Evolutionary conservation across 768 basidiomycete species (phyloP).

Genomic region (Xerocomus spinulosus): DNA sequence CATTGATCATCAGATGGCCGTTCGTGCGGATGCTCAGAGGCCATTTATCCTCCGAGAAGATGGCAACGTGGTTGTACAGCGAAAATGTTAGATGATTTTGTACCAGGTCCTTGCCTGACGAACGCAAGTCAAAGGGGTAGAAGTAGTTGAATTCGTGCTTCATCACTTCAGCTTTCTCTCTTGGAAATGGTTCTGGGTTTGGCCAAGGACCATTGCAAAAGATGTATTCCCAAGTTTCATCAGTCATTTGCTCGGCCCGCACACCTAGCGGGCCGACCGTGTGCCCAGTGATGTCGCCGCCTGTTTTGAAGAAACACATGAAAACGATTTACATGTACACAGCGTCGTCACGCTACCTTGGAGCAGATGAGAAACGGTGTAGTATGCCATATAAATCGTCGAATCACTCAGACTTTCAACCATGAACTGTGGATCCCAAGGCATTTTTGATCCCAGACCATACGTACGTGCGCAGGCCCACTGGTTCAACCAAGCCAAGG

Average conservation of each 20-base stretch:
- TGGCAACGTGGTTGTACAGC: slow-evolving; percentile 90
- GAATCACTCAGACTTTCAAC: slow-evolving; percentile 97
- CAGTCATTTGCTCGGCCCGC: slow-evolving; percentile 89
- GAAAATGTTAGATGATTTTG: slow-evolving; percentile 94
- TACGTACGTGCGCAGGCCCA: slow-evolving; percentile 99
- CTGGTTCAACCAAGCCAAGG: slow-evolving; percentile 91
- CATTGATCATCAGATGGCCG: slow-evolving; percentile 95
- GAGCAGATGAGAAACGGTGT: slow-evolving; percentile 87
- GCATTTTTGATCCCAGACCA: slow-evolving; percentile 90
- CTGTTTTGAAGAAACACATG: slow-evolving; percentile 31
- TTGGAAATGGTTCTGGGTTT: slow-evolving; percentile 55
- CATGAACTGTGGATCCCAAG: slow-evolving; percentile 95
- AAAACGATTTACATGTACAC: slow-evolving; percentile 4
- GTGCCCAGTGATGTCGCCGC: slow-evolving; percentile 71
- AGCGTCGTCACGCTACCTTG: slow-evolving; percentile 55
- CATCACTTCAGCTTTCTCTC: slow-evolving; percentile 76
- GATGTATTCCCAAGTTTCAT: slow-evolving; percentile 96
- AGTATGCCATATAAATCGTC: slow-evolving; percentile 98
- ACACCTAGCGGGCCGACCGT: slow-evolving; percentile 80
- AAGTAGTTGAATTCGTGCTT: slow-evolving; percentile 94
- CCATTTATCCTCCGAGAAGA: slow-evolving; percentile 86
- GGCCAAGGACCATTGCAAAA: slow-evolving; percentile 78
- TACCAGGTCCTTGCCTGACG: slow-evolving; percentile 96
- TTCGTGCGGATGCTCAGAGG: slow-evolving; percentile 91
- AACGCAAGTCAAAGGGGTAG: slow-evolving; percentile 97